A percentile compares a stretch with the other conserved stretches of the same genome.
Evolutionary conservation across 1,284 basidiomycete genomes (phyloP).

Genomic region (Pseudomicrostroma phylloplanum): DNA sequence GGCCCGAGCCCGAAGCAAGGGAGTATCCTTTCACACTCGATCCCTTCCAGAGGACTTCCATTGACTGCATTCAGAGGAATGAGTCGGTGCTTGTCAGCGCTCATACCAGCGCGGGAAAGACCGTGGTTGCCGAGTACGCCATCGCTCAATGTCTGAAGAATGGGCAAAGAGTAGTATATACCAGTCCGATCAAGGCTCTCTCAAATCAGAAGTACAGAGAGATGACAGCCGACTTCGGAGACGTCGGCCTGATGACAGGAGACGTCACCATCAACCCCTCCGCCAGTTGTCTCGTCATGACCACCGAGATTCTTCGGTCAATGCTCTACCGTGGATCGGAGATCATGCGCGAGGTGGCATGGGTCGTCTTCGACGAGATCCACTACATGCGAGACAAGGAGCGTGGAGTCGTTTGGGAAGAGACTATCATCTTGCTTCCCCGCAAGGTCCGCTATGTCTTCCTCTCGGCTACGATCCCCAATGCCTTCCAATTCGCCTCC

Average conservation of each 20-base stretch:
- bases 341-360: constrained; percentile 98
- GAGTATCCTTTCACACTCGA: constrained; percentile 95
- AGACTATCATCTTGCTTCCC: constrained; percentile 92
- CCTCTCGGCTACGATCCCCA: constrained; percentile 98
- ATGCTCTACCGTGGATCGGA: constrained; percentile 99
- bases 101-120: constrained; percentile 96
- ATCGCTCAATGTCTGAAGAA: constrained; percentile 89
- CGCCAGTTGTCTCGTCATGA: constrained; percentile 97
- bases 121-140: constrained; percentile 97
- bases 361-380: constrained; percentile 99
- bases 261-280: constrained; percentile 99
- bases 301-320: constrained; percentile 96
- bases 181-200: constrained; percentile 83
- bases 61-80: constrained; percentile 89
- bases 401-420: constrained; percentile 62
- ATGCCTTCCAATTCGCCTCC: constrained; percentile 98
- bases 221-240: constrained; percentile 90
- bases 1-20: constrained; percentile 79
- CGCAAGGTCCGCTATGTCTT: constrained; percentile 96
- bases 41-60: constrained; percentile 92
- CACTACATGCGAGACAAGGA: constrained; percentile 99
- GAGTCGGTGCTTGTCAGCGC: constrained; percentile 98
- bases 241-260: constrained; percentile 98
- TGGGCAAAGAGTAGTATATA: constrained; percentile 96
- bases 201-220: constrained; percentile 87